phyloP scores from a whole-genome alignment of 257 asterid species.

The Fraxinus anomala region DNA sequence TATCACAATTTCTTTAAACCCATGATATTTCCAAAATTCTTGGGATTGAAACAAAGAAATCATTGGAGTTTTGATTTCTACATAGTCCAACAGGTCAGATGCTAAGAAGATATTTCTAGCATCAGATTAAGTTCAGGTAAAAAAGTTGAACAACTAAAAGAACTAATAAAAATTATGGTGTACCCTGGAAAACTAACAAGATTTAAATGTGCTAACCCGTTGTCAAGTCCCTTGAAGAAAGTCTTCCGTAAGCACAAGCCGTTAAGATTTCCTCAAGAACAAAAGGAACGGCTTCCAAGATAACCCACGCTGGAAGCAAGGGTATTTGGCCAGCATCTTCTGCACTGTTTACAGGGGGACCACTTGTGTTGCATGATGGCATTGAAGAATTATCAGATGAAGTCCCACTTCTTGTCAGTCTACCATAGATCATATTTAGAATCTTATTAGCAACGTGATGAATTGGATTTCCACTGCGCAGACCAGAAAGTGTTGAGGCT shows the following conservation, averaged over 20 bases:
- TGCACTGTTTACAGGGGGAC: slow-evolving; percentile 7
- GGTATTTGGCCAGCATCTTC: slow-evolving; percentile 20
- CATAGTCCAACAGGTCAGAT: background rate
- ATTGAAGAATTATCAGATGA: slow-evolving; percentile 9
- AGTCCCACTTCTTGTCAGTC: slow-evolving; percentile 12
- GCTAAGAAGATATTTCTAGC: background rate
- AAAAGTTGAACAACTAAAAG: background rate
- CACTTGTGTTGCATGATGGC: slow-evolving; percentile 11
- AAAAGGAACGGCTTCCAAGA: slow-evolving; percentile 28
- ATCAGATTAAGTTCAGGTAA: background rate
- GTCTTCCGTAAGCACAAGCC: slow-evolving; percentile 28
- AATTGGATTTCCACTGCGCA: slow-evolving; percentile 14
- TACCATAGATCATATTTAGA: slow-evolving; percentile 14
- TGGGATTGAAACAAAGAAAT: background rate
- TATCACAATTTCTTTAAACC: background rate
- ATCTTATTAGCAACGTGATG: slow-evolving; percentile 26
- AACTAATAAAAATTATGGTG: background rate
- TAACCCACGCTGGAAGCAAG: slow-evolving; percentile 26
- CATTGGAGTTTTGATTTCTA: background rate
- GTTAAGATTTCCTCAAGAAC: slow-evolving; percentile 25
- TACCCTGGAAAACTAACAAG: background rate
- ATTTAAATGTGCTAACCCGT: slow-evolving; percentile 12
- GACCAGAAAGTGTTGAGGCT: slow-evolving; percentile 26
- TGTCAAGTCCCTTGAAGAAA: slow-evolving; percentile 27
- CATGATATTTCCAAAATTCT: background rate